phyloP scores from a whole-genome alignment of 2,329 filamentous ascomycete species.

The Claviceps humidiphila region DNA sequence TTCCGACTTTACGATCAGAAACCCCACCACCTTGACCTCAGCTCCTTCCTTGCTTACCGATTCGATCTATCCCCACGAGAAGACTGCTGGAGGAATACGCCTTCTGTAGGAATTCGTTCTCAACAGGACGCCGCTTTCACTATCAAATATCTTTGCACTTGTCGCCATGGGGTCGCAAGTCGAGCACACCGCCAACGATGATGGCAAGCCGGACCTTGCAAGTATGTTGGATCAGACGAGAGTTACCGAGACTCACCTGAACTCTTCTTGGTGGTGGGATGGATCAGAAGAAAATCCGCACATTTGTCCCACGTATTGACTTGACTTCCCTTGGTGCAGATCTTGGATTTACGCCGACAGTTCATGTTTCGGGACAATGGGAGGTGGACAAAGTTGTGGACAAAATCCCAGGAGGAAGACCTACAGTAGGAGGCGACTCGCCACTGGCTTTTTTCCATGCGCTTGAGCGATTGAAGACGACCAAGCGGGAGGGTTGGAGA shows the following conservation, averaged over 20 bases:
- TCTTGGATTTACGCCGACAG: slow-evolving; percentile 22
- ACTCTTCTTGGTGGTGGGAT: background rate
- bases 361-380: slow-evolving; percentile 36
- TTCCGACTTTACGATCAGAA: too few relatives aligned
- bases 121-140: background rate
- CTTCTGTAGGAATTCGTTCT: too few relatives aligned
- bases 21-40: too few relatives aligned
- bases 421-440: slow-evolving; percentile 50
- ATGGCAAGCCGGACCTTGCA: slow-evolving; percentile 11
- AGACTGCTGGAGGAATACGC: background rate
- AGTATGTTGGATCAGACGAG: slow-evolving; percentile 10
- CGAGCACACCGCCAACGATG: slow-evolving; percentile 10
- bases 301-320: background rate
- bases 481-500: slow-evolving; percentile 90
- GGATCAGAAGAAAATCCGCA: background rate
- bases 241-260: too few relatives aligned
- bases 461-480: slow-evolving; percentile 87
- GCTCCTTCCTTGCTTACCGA: too few relatives aligned
- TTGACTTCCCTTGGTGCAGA: slow-evolving; percentile 7
- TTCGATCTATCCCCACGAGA: background rate
- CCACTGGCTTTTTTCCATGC: slow-evolving; percentile 90
- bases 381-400: slow-evolving; percentile 49
- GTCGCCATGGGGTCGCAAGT: slow-evolving; percentile 17
- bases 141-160: background rate
- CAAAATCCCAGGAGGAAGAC: slow-evolving; percentile 40